Evolutionary conservation across 345 rosid genomes (phyloP), one percentile per base, ranked within the genome.

Genomic region (Sonneratia alba): DNA sequence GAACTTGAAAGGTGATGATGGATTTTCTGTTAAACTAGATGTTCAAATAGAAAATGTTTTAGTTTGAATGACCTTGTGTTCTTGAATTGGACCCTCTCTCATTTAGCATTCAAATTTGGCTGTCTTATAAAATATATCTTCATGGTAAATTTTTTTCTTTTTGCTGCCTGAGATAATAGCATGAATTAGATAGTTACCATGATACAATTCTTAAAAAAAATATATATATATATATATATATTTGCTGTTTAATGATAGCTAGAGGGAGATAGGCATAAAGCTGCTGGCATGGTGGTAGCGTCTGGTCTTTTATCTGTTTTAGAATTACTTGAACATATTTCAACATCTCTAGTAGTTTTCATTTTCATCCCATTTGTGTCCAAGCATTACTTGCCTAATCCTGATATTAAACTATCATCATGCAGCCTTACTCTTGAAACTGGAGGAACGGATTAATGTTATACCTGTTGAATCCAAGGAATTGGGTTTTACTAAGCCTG

Each of bases 371-470:
- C 3, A 37, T 56, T 36, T 55, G 47, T 51, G 19, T 38, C 11
- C 34, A 62, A 34, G 18, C 71, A 45, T 45, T 22, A 18, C 49
- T 37, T 70, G 36, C 49, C 45, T 56, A 53, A 38, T 66, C 36
- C 27, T 18, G 66, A 65, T 49, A 48, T 69, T 66, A 67, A 51
- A 27, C 66, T 70, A 61, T 37, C 65, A 11, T 78, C 76, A 63
- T 85, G 78, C 90, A 95, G 97, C 97, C 10, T 85, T 90, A 78
- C 92, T 95, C 81, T 73, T 95, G 81, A 90, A 95, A 84, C 87
- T 95, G 56, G 93, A 95, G 82, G 87, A 95, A 80, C 79, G 84
- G 73, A 95, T 95, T 77, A 85, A 87, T 77, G 92, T 92, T 71
- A 73, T 95, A 75, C 88, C 97, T 77, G 80, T 95, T 80, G 84